phyloP scores from a whole-genome alignment of 1,284 basidiomycete species.

The Malassezia furfur region DNA sequence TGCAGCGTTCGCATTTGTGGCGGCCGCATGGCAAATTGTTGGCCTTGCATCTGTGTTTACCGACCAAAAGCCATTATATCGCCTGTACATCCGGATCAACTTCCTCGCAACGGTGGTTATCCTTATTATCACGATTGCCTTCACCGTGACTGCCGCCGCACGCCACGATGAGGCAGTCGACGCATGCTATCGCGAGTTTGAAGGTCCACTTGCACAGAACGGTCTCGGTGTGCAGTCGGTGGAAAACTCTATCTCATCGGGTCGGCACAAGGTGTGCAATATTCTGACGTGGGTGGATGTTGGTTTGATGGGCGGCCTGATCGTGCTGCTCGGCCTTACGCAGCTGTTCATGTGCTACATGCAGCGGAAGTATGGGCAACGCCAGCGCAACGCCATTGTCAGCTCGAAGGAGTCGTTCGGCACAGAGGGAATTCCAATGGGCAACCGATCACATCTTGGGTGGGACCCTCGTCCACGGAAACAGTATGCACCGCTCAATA shows the following conservation, averaged over 20 bases:
- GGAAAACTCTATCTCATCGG: slow-evolving; percentile 7
- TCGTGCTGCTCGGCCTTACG: slow-evolving; percentile 37
- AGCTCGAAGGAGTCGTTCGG: neutral
- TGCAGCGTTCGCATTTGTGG: slow-evolving; percentile 32
- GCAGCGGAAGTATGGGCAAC: slow-evolving; percentile 36
- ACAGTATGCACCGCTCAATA: slow-evolving; percentile 2
- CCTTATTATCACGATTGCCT: slow-evolving; percentile 32
- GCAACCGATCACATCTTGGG: neutral
- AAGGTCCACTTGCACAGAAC: slow-evolving; percentile 1
- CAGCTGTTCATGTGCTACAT: slow-evolving; percentile 46
- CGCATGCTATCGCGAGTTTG: slow-evolving; percentile 19
- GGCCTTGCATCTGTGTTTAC: slow-evolving; percentile 30
- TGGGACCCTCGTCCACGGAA: slow-evolving; percentile 1
- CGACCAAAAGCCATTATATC: slow-evolving; percentile 34
- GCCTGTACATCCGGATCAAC: slow-evolving; percentile 40
- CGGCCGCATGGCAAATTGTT: slow-evolving; percentile 36
- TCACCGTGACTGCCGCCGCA: slow-evolving; percentile 28
- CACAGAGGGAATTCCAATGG: neutral
- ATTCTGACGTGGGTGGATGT: slow-evolving; percentile 43
- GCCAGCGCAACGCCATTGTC: slow-evolving; percentile 21
- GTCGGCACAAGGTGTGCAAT: slow-evolving; percentile 29
- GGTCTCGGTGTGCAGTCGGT: slow-evolving; percentile 11
- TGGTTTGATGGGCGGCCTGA: slow-evolving; percentile 37
- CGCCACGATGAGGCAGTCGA: slow-evolving; percentile 26
- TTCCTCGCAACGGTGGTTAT: slow-evolving; percentile 31